Conservation (phyloP, 192 early-diverging fungal species). For the Umbelopsis sp. region DNA sequence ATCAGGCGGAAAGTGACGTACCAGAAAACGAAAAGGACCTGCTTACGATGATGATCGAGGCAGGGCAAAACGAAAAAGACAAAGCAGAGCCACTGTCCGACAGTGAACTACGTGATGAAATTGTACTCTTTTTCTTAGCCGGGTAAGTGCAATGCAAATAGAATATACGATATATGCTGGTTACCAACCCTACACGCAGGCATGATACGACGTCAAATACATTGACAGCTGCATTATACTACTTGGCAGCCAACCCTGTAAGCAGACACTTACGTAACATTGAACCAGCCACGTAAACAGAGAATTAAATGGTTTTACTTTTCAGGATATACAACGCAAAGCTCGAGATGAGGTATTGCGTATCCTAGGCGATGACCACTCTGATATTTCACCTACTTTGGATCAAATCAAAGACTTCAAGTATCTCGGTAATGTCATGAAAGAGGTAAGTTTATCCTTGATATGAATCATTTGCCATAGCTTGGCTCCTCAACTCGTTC, state of each 20-base stretch:
- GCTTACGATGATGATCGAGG: constrained; percentile 39
- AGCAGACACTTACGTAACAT: not conserved
- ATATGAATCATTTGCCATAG: not conserved
- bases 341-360: constrained; percentile 54
- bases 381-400: constrained; percentile 51
- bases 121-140: not conserved
- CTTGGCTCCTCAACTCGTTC: not conserved
- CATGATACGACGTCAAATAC: constrained; percentile 52
- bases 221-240: constrained; percentile 43
- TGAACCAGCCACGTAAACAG: too few species aligned
- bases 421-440: constrained; percentile 55
- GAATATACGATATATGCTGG: too few species aligned
- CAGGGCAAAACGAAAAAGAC: constrained; percentile 19
- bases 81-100: not conserved
- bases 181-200: not conserved
- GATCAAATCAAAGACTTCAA: constrained; percentile 55
- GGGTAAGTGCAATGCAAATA: not conserved
- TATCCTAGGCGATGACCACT: constrained; percentile 56
- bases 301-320: not conserved
- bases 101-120: constrained; percentile 27
- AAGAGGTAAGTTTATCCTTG: constrained; percentile 39
- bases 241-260: constrained; percentile 41
- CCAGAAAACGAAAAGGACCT: constrained; percentile 36
- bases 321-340: constrained; percentile 53
- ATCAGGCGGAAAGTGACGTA: not conserved